Evolutionary conservation across 2,329 filamentous ascomycete genomes (phyloP).

Genomic region (Didymella keratinophila): DNA sequence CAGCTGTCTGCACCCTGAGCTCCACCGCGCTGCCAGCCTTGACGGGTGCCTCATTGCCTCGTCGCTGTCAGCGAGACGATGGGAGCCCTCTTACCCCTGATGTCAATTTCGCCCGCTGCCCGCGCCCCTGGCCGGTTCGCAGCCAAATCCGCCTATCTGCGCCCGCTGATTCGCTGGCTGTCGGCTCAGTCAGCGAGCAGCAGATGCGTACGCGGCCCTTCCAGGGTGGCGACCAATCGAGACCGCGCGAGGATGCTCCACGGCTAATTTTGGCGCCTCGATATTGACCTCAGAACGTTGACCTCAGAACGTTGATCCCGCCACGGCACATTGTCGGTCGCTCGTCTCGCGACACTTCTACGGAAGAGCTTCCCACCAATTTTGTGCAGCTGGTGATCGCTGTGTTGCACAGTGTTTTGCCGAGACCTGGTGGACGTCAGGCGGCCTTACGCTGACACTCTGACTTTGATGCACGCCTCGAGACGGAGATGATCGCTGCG

Average conservation of each 20-base stretch:
- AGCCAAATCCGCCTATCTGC: constrained; percentile 3
- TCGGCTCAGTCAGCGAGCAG: constrained; percentile 14
- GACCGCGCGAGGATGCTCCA: constrained; percentile 6
- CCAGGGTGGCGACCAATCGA: constrained; percentile 14
- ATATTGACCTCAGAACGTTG: constrained; percentile 11
- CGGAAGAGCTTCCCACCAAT: background rate
- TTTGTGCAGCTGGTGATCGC: background rate
- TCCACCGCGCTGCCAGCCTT: constrained; percentile 3
- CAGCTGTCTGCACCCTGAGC: constrained; percentile 5
- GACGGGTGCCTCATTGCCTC: background rate
- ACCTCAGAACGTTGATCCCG: constrained; percentile 19
- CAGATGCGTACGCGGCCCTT: constrained; percentile 14
- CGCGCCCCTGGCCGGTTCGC: constrained; percentile 25
- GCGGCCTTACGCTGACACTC: background rate
- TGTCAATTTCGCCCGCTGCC: constrained; percentile 17
- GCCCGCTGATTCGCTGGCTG: constrained; percentile 15
- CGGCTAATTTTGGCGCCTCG: constrained; percentile 11
- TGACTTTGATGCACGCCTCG: constrained; percentile 2
- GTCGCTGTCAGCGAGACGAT: background rate
- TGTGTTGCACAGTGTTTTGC: constrained; percentile 1
- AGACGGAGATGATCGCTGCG: constrained; percentile 8
- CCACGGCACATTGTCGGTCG: constrained; percentile 10
- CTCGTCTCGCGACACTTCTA: background rate
- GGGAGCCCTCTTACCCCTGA: constrained; percentile 17
- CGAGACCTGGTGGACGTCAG: background rate